These are phyloP conservation scores for Fragaria nilgerrensis DNA, from an alignment of 306 rosid genomes.

Conservation along the genomic window DNA sequence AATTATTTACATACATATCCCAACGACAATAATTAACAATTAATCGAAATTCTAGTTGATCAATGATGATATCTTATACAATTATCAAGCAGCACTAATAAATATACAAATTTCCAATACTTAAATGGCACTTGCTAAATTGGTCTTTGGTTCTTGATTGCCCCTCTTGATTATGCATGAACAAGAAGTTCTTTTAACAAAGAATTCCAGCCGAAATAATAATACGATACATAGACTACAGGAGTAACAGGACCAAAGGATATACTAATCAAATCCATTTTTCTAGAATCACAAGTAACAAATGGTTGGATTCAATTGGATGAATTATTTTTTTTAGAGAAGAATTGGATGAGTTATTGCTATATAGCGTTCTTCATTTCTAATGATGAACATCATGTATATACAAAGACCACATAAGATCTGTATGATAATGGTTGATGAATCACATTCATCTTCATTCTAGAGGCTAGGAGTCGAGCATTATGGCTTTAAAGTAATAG, in stretches of 20 bases:
- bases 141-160: not conserved
- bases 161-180: not conserved
- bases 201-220: not conserved
- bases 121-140: not conserved
- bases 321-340: too few relatives aligned
- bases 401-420: too few relatives aligned
- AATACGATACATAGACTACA: not conserved
- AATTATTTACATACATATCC: not conserved
- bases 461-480: too few relatives aligned
- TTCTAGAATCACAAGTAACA: not conserved
- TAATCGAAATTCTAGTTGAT: not conserved
- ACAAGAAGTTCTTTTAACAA: not conserved
- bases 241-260: not conserved
- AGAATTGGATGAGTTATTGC: too few relatives aligned
- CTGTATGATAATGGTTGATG: too few relatives aligned
- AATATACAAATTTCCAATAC: not conserved
- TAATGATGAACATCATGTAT: not conserved
- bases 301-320: not conserved
- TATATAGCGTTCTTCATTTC: too few relatives aligned
- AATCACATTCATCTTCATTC: too few relatives aligned
- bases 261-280: not conserved
- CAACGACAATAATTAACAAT: not conserved
- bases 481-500: too few relatives aligned
- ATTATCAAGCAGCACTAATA: not conserved
- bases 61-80: not conserved